A percentile compares a stretch with the other conserved stretches of the same genome.
phyloP scores from a whole-genome alignment of 129 eudicot genomes.

The Lactuca saligna region DNA sequence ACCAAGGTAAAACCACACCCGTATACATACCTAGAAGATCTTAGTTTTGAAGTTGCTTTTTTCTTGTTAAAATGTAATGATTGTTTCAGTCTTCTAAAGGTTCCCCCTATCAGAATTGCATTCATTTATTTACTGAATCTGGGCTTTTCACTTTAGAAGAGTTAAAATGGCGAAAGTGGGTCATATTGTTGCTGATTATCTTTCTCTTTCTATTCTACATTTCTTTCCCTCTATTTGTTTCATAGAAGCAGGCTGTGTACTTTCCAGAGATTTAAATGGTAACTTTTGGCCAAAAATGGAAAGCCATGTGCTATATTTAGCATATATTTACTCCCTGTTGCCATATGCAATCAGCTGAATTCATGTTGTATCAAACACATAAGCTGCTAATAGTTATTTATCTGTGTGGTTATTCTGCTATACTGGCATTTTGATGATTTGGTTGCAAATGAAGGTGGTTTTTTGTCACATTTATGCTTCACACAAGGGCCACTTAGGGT shows the following conservation, averaged over 20 bases:
- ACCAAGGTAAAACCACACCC: constrained; percentile 2
- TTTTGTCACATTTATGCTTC: too few relatives aligned
- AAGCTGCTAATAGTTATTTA: constrained; percentile 9
- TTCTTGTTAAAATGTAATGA: not conserved
- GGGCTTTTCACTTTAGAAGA: not conserved
- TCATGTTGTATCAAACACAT: not conserved
- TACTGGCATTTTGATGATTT: not conserved
- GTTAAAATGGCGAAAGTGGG: not conserved
- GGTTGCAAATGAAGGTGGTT: too few relatives aligned
- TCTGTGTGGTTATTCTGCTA: not conserved
- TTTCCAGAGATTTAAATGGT: not conserved
- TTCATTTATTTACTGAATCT: not conserved
- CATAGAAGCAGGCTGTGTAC: not conserved
- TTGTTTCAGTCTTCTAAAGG: not conserved
- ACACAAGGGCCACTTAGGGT: too few relatives aligned
- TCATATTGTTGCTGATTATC: not conserved
- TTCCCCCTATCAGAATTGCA: not conserved
- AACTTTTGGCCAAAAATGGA: not conserved
- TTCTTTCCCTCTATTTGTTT: not conserved
- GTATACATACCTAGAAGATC: not conserved
- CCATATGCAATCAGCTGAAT: not conserved
- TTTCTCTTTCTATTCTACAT: not conserved
- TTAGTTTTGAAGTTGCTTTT: constrained; percentile 4
- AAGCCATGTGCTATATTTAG: not conserved
- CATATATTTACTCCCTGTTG: not conserved